Conservation (phyloP, 441 rosid genomes). For the Populus hybrid region DNA sequence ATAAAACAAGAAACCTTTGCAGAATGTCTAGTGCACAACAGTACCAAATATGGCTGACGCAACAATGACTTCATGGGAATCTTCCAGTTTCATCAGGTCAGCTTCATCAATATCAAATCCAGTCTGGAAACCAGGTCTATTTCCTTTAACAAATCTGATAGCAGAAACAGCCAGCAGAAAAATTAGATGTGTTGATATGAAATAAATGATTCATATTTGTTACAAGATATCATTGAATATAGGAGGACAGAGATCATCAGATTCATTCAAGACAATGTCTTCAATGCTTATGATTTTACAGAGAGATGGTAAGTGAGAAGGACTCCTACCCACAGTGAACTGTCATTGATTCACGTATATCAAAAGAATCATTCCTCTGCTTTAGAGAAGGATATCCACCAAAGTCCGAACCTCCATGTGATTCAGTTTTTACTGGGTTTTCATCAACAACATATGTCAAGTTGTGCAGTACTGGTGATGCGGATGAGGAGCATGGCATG, state of each 20-base stretch:
- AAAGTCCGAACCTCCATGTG: conserved; percentile 75
- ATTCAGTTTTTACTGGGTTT: conserved; percentile 49
- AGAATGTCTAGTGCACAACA: conserved; percentile 3
- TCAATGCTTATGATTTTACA: not conserved
- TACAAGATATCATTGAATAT: not conserved
- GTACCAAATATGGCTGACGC: conserved; percentile 92
- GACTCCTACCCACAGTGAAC: conserved; percentile 79
- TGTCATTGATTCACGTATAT: conserved; percentile 66
- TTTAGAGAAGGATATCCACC: conserved; percentile 80
- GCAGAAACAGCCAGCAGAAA: conserved; percentile 16
- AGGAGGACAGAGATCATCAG: not conserved
- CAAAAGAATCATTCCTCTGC: conserved; percentile 60
- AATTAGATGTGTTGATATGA: not conserved
- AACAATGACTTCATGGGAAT: conserved; percentile 63
- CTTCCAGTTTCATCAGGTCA: conserved; percentile 57
- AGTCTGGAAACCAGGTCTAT: conserved; percentile 60
- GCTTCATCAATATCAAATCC: conserved; percentile 85
- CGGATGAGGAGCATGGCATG: conserved; percentile 58
- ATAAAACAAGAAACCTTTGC: conserved; percentile 14
- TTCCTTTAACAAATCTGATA: conserved; percentile 66
- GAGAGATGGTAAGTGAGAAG: conserved; percentile 1
- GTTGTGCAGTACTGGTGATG: conserved; percentile 49
- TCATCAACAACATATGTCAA: conserved; percentile 54
- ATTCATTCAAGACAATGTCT: not conserved
- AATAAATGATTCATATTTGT: not conserved